These are phyloP conservation scores for Trichoderma hamatum DNA, from an alignment of 2,329 filamentous ascomycete genomes.

Conservation along the genomic window DNA sequence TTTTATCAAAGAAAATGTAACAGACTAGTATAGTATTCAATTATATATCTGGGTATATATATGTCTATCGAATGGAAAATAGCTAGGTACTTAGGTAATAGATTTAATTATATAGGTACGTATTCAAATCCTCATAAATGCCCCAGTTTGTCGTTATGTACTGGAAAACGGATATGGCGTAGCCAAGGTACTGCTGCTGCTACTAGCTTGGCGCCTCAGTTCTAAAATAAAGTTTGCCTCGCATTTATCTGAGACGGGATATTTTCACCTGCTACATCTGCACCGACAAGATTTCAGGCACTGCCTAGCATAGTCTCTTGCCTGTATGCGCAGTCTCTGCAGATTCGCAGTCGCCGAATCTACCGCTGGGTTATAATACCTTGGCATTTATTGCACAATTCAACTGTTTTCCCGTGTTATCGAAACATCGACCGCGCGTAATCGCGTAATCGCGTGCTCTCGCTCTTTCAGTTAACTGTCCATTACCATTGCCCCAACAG, in stretches of 20 bases:
- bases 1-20: background rate
- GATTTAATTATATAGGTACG: background rate
- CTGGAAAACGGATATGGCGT: background rate
- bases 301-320: background rate
- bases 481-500: background rate
- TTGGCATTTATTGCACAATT: background rate
- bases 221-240: background rate
- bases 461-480: background rate
- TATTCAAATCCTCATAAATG: background rate
- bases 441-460: constrained; percentile 1
- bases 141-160: background rate
- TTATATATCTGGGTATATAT: background rate
- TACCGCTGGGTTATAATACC: background rate
- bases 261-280: background rate
- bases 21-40: background rate
- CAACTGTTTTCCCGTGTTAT: background rate
- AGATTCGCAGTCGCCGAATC: background rate
- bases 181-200: background rate
- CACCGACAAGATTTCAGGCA: background rate
- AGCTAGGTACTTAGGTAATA: too few species aligned
- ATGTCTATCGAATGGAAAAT: too few species aligned
- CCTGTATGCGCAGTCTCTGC: background rate
- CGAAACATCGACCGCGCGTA: background rate
- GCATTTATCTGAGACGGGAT: background rate
- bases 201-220: background rate